Percentiles rank a stretch among this genome's conserved stretches.
phyloP scores from a whole-genome alignment of 2,329 filamentous ascomycete genomes.

The Chrysosporium queenslandicum region DNA sequence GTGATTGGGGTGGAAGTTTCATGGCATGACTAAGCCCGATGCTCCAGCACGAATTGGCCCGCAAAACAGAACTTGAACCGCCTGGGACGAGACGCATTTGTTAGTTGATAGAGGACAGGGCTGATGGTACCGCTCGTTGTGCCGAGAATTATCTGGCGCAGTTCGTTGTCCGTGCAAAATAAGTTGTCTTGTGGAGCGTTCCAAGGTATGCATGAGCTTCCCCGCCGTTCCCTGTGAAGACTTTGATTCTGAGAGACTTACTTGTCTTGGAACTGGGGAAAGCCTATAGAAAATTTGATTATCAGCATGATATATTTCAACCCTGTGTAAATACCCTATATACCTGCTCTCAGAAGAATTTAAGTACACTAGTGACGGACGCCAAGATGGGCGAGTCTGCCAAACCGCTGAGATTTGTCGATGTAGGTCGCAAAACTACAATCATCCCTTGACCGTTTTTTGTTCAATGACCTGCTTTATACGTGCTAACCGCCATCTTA shows the following conservation, averaged over 20 bases:
- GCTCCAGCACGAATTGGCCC: no score
- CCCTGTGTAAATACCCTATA: not conserved
- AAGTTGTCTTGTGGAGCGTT: not conserved
- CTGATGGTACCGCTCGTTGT: slow-evolving; percentile 9
- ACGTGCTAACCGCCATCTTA: slow-evolving; percentile 24
- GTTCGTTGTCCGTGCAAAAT: not conserved
- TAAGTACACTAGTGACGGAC: not conserved
- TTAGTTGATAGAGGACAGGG: not conserved
- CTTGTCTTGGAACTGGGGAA: not conserved
- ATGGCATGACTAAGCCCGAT: no score
- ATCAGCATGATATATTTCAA: slow-evolving; percentile 2
- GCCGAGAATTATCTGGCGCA: not conserved
- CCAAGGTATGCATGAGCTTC: not conserved
- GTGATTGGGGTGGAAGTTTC: no score
- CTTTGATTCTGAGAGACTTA: not conserved
- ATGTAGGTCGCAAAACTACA: slow-evolving; percentile 30
- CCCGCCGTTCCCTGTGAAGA: not conserved
- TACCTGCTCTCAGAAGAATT: not conserved
- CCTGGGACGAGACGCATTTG: no score
- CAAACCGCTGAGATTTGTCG: slow-evolving; percentile 37
- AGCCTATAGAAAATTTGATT: not conserved
- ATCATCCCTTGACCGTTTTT: not conserved
- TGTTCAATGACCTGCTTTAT: not conserved
- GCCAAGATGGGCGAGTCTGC: slow-evolving; percentile 29
- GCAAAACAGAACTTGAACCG: no score